Evolutionary conservation across 371 early-diverging fungal genomes (phyloP).

Genomic region (Enterospora canceri): DNA sequence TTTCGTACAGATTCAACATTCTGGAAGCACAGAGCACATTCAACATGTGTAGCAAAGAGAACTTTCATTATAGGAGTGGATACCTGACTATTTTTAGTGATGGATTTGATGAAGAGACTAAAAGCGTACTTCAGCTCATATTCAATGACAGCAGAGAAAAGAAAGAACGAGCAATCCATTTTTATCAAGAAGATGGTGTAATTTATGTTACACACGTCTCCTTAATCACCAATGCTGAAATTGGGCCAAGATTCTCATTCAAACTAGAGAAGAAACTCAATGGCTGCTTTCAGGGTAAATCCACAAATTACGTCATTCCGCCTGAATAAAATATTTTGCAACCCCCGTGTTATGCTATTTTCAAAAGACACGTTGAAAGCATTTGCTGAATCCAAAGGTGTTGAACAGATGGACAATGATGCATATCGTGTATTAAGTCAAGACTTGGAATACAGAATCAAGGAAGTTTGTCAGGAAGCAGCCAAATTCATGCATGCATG

Average conservation of each 20-base stretch:
- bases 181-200: slow-evolving; percentile 29
- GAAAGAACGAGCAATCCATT: slow-evolving; percentile 37
- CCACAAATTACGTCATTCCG: slow-evolving; percentile 1
- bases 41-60: slow-evolving; percentile 22
- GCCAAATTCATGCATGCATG: slow-evolving; percentile 90
- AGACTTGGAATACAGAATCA: slow-evolving; percentile 85
- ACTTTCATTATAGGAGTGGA: slow-evolving; percentile 30
- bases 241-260: slow-evolving; percentile 46
- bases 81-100: slow-evolving; percentile 30
- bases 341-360: slow-evolving; percentile 50
- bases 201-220: slow-evolving; percentile 38
- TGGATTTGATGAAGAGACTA: slow-evolving; percentile 43
- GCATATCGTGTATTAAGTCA: slow-evolving; percentile 72
- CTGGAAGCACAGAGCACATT: slow-evolving; percentile 19
- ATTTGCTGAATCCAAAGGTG: slow-evolving; percentile 71
- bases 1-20: slow-evolving; percentile 28
- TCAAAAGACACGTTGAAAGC: slow-evolving; percentile 55
- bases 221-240: slow-evolving; percentile 31
- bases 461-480: slow-evolving; percentile 88
- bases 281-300: slow-evolving; percentile 29
- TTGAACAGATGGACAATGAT: slow-evolving; percentile 75
- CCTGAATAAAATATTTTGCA: neutral
- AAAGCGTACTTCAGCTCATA: slow-evolving; percentile 10
- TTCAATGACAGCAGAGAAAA: slow-evolving; percentile 18
- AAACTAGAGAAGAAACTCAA: slow-evolving; percentile 38